Evolutionary conservation across 176 grass and related monocot genomes (phyloP), one percentile per base, ranked within the genome.

Genomic region (Aegilops longissima): DNA sequence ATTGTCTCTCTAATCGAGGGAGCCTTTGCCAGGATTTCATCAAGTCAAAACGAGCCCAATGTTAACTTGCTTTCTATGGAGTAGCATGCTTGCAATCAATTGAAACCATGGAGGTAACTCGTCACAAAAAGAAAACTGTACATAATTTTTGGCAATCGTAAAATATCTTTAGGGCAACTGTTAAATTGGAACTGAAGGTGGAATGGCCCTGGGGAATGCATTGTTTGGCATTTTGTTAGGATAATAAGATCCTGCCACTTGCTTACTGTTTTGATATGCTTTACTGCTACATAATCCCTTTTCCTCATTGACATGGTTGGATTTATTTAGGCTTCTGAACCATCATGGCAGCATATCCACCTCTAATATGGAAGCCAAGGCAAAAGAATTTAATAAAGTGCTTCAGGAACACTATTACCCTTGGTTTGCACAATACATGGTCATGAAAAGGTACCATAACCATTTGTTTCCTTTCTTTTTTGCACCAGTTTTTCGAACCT

Each of bases 361-460:
- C 65, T 73, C 91, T 58, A 94, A 94, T 81, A 97, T 89, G 87
- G 92, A 97, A 76, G 62, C 92, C 47, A 94, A 92, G 81, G 83
- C 92, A 81, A 93, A 92, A 49, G 88, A 97, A 81, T 92, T 94
- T 82, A 88, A 62, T 85, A 90, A 97, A 75, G 79, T 97, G 17
- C 66, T 97, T 66, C 89, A 86, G 35, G 94, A 97, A 83, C 87
- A 92, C 3, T 93, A 92, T 70, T 89, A 90, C 77, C 92, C 89
- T 84, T 97, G 94, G 94, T 97, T 97, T 86, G 94, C 94, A 70
- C 92, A 92, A 70, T 94, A 97, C 77, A 97, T 97, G 92, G 92
- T 97, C 79, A 97, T 94, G 92, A 97, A 97, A 90, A 94, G 94
- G 94, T 97, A 72, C 76, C 31, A 77, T 71, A 67, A 42, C 21